Evolutionary conservation across 2,329 filamentous ascomycete genomes (phyloP), one percentile per base, ranked within the genome.

Genomic region (Paraphaeosphaeria sporulosa): DNA sequence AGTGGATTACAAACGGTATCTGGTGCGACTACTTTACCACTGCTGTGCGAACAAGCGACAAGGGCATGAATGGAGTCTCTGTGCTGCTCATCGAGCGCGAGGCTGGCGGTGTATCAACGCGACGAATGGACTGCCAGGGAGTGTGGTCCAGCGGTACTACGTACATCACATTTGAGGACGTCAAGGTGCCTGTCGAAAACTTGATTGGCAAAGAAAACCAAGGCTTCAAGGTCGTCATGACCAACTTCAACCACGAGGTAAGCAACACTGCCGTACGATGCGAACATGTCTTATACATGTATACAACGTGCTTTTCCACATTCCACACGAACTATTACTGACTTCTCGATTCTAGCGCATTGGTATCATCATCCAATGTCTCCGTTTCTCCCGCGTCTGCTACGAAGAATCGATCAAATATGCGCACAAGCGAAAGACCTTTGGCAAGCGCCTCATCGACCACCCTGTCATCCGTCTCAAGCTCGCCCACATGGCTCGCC

Each of bases 151-250:
- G 89, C 67, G 95, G 95, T 56, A 98, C 95, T 17, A 97, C 95
- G 34, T 99, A 98, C 81, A 90, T 99, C 76, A 97, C 94, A 46
- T 98, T 98, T 69, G 95, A 99, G 80, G 95, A 99, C 76, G 95
- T 98, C 80, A 98, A 98, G 85, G 95, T 99, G 0, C 95, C 95
- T 1, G 95, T 98, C n/a, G 94, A 97, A 86, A 98, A 99, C 83
- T 80, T 99, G 71, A 89, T 99, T 62, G 95, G 95, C 81, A 98
- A 97, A 85, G 90, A 96, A 83, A 97, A 99, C 85, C 90, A 96
- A 79, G 95, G 95, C 42, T 99, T 99, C 88, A 92, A 94, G 82
- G 93, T 96, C 76, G 94, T 99, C 85, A 98, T 98, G 94, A 97
- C 93, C 78, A 97, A 97, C 86, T 97, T 97, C 85, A 98, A 98